Conservation (phyloP, 805 yeast genomes). For the Yarrowia hollandica region DNA sequence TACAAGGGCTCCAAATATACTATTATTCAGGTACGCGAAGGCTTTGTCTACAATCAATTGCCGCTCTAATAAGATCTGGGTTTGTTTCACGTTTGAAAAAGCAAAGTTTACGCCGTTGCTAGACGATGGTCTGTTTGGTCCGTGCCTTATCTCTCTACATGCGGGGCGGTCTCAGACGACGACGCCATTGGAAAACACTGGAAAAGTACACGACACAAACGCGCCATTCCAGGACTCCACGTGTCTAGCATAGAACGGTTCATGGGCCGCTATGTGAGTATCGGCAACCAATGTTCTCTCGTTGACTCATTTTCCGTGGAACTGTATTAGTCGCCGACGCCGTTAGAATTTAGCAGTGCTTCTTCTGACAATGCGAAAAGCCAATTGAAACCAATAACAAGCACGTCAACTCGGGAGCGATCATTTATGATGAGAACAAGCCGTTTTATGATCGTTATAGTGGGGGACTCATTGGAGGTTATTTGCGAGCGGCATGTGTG, state of each 20-base stretch:
- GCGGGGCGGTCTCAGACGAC: background rate
- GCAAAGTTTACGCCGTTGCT: background rate
- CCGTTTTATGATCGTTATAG: background rate
- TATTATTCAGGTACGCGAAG: too few relatives aligned
- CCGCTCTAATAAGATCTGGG: background rate
- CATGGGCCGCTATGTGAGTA: too few relatives aligned
- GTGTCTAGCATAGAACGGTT: too few relatives aligned
- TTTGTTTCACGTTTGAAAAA: background rate
- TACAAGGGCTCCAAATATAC: too few relatives aligned
- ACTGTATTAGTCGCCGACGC: background rate
- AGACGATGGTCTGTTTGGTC: background rate
- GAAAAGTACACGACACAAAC: too few relatives aligned
- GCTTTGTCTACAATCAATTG: too few relatives aligned
- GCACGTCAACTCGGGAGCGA: background rate
- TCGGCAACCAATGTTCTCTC: too few relatives aligned
- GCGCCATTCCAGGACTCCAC: too few relatives aligned
- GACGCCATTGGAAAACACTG: too few relatives aligned
- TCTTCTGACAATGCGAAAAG: background rate
- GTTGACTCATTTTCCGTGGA: conserved; percentile 4
- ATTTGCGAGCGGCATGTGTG: background rate
- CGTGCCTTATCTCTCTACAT: background rate
- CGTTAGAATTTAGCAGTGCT: background rate
- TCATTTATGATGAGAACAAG: background rate
- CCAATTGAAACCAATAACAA: background rate
- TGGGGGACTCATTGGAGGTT: background rate